A percentile compares a stretch with the other conserved stretches of the same genome.
These are phyloP conservation scores for Paulownia fortunei DNA, from an alignment of 257 asterid species.

Conservation along the genomic window DNA sequence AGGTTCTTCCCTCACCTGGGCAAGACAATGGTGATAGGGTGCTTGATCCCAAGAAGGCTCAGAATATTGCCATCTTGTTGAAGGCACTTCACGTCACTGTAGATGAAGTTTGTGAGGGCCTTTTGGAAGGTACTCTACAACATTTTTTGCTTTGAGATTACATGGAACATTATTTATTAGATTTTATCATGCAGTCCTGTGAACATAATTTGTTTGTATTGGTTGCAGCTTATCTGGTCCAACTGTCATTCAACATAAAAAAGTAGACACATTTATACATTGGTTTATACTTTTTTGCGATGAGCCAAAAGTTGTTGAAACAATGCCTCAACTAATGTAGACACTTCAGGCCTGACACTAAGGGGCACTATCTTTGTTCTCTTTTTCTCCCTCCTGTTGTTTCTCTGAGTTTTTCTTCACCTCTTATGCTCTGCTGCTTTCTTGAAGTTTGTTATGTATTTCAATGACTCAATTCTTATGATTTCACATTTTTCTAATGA, in stretches of 20 bases:
- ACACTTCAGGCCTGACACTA: no score
- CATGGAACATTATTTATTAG: not conserved
- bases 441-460: not conserved
- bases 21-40: slow-evolving; percentile 66
- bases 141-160: not conserved
- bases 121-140: slow-evolving; percentile 68
- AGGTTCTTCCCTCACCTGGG: slow-evolving; percentile 68
- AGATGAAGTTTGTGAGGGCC: slow-evolving; percentile 96
- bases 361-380: no score
- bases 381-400: no score
- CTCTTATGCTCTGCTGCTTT: no score
- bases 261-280: not conserved
- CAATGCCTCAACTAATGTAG: no score
- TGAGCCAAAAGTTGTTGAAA: no score
- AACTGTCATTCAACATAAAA: not conserved
- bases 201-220: not conserved
- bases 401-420: no score
- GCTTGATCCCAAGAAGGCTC: slow-evolving; percentile 95
- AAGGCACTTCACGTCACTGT: slow-evolving; percentile 91
- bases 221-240: slow-evolving; percentile 11
- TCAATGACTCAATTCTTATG: no score
- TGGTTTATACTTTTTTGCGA: no score
- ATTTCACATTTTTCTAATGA: no score
- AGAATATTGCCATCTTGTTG: slow-evolving; percentile 82
- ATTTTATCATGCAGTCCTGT: not conserved